Evolutionary conservation across 176 grass and related monocot genomes (phyloP), one percentile per base, ranked within the genome.

Genomic region (Phoenix dactylifera): DNA sequence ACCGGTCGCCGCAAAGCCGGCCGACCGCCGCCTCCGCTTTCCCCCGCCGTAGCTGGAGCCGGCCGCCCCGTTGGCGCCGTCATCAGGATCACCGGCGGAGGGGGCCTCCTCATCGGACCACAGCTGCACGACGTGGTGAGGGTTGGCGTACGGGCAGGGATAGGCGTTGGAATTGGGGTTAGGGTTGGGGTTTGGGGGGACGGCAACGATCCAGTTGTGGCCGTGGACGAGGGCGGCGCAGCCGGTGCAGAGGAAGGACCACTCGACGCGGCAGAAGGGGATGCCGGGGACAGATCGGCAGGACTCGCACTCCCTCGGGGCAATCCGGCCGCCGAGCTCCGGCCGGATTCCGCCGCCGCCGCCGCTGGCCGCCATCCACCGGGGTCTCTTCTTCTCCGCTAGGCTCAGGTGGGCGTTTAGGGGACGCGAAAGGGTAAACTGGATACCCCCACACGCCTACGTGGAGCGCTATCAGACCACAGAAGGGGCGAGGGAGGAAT

Each of bases 231-330:
- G 7, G 24, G 79, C 59, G 61, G 72, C 73, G 29, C 79, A 82
- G 55, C 71, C 66, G 66, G 67, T n/a, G 48, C 79, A 82, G 67
- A 82, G 79, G 66, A 76, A 82, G 50, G 72, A 76, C 79, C 79
- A 82, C 22, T 82, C 79, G 30, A 82, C 79, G n/a, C 73, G 73
- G 22, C 79, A 82, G 67, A 82, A 82, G 6, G 79, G 72, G 5
- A 82, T 76, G 19, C 72, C 79, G 1, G 79, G 72, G 3, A 67
- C 66, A 4, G 72, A 62, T 9, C 64, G 55, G 79, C 79, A 82
- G 0, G 73, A 57, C 7, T 76, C 73, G 54, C 79, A 82, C 61
- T 69, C 59, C 28, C 73, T 53, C 17, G 58, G 15, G 15, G 49
- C 4, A 25, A 72, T 72, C 18, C 3, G 24, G 3, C 24, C 65